Evolutionary conservation across 192 early-diverging fungal genomes (phyloP).

Genomic region (Linnemannia hyalina): DNA sequence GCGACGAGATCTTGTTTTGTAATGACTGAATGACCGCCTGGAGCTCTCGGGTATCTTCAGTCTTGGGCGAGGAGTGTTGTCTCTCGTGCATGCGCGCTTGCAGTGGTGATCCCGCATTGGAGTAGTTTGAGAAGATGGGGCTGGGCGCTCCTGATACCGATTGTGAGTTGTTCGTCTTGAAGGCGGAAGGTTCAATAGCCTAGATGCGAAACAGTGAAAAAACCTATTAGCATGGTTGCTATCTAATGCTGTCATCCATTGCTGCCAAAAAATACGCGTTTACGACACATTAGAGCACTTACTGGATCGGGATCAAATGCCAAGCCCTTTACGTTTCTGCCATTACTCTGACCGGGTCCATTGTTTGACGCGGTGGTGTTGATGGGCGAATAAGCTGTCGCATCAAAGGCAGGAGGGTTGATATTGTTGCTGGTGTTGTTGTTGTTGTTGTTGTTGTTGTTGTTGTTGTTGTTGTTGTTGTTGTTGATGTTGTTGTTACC

Average conservation of each 20-base stretch:
- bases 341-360: constrained; percentile 6
- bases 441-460: constrained; percentile 18
- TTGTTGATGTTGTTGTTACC: constrained; percentile 11
- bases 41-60: constrained; percentile 28
- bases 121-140: constrained; percentile 16
- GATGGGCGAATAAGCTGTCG: background rate
- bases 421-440: background rate
- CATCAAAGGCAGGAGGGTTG: background rate
- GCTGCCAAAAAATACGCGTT: background rate
- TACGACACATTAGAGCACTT: background rate
- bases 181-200: constrained; percentile 13
- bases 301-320: constrained; percentile 32
- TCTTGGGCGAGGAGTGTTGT: constrained; percentile 36
- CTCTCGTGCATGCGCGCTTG: constrained; percentile 22
- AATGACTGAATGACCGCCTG: constrained; percentile 20
- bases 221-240: background rate
- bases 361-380: background rate
- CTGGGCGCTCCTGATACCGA: constrained; percentile 19
- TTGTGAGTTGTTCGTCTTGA: constrained; percentile 9
- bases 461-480: constrained; percentile 2
- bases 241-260: background rate
- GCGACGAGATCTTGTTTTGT: constrained; percentile 25
- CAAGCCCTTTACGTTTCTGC: constrained; percentile 29
- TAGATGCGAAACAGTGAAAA: background rate
- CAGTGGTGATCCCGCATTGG: constrained; percentile 28